phyloP scores from a whole-genome alignment of 495 filamentous ascomycete species.

The Aspergillus avenaceus region DNA sequence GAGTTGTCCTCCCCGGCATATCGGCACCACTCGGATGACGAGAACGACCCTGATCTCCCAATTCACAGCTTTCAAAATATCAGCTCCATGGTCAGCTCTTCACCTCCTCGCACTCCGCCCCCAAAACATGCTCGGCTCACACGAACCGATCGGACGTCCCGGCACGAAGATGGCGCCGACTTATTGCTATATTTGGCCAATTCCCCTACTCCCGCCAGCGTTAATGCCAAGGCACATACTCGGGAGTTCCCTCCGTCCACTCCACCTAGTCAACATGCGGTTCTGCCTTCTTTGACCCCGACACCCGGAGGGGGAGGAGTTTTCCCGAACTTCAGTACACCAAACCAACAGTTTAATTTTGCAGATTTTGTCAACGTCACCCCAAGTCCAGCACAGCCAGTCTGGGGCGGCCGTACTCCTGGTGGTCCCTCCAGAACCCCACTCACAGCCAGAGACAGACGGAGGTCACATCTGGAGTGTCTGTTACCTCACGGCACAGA shows the following conservation, averaged over 20 bases:
- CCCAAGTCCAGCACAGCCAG: constrained; percentile 85
- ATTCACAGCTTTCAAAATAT: constrained; percentile 65
- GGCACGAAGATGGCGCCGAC: constrained; percentile 82
- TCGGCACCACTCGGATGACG: constrained; percentile 66
- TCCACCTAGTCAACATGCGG: constrained; percentile 74
- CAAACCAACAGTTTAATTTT: constrained; percentile 79
- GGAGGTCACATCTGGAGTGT: constrained; percentile 65
- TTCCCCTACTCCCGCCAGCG: constrained; percentile 78
- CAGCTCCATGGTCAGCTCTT: constrained; percentile 58
- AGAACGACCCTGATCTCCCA: constrained; percentile 68
- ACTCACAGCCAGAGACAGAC: constrained; percentile 50
- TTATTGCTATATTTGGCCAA: constrained; percentile 88
- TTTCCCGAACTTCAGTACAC: constrained; percentile 55
- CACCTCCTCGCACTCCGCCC: constrained; percentile 76
- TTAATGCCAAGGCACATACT: constrained; percentile 29
- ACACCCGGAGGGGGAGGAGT: constrained; percentile 66
- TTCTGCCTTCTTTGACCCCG: constrained; percentile 61
- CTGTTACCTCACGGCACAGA: constrained; percentile 49
- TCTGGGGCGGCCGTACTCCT: constrained; percentile 62
- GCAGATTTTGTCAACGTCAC: constrained; percentile 97
- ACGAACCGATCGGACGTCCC: constrained; percentile 38
- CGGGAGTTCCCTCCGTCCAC: constrained; percentile 73
- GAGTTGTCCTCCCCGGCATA: constrained; percentile 58
- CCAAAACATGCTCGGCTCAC: constrained; percentile 56
- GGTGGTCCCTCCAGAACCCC: constrained; percentile 57